These are phyloP conservation scores for Diaporthe citri DNA, from an alignment of 2,329 filamentous ascomycete genomes.

Conservation along the genomic window DNA sequence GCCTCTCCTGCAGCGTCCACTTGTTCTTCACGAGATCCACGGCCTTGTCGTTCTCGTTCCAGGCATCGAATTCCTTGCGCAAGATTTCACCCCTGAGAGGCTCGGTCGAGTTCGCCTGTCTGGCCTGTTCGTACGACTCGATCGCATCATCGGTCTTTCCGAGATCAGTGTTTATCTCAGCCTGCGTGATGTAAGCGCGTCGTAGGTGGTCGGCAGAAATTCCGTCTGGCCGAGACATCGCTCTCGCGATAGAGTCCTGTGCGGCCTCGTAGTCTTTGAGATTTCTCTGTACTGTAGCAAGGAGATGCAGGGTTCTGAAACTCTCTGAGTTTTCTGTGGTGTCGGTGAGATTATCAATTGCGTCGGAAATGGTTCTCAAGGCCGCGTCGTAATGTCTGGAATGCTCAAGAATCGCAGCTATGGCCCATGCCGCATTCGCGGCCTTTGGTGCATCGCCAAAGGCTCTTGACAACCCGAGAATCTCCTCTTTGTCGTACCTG, in stretches of 20 bases:
- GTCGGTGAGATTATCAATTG: not conserved
- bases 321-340: not conserved
- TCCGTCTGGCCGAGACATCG: not conserved
- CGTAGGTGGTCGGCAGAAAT: not conserved
- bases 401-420: not conserved
- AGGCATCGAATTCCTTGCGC: conserved; percentile 25
- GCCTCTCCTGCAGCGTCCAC: conserved; percentile 28
- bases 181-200: not conserved
- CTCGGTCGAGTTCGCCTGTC: conserved; percentile 13
- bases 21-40: conserved; percentile 5
- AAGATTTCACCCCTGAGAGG: conserved; percentile 14
- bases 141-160: conserved; percentile 13
- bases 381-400: not conserved
- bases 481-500: not conserved
- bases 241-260: not conserved
- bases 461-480: not conserved
- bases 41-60: conserved; percentile 6
- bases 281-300: not conserved
- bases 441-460: not conserved
- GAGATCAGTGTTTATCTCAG: not conserved
- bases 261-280: not conserved
- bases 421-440: not conserved
- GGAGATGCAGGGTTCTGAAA: not conserved
- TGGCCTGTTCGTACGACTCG: conserved; percentile 22
- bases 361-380: not conserved